These are phyloP conservation scores for Lactifluus echinatus DNA, from an alignment of 768 basidiomycete genomes.

Conservation along the genomic window DNA sequence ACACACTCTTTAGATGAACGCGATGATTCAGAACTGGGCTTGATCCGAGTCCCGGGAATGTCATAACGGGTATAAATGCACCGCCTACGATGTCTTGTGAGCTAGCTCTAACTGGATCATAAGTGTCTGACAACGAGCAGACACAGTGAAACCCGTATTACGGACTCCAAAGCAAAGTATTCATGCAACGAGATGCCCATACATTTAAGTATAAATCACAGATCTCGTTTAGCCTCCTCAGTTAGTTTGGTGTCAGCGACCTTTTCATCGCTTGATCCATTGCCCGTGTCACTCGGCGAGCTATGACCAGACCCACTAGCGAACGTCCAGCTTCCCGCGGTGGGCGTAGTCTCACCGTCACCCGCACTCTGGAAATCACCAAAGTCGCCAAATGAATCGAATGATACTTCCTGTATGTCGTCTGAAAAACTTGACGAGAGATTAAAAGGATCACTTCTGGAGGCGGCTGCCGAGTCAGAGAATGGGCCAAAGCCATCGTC, in stretches of 20 bases:
- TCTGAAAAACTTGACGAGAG: constrained; percentile 45
- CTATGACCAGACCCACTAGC: constrained; percentile 31
- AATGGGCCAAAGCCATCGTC: constrained; percentile 77
- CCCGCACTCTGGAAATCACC: constrained; percentile 64
- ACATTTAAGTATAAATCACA: constrained; percentile 19
- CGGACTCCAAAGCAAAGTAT: not conserved
- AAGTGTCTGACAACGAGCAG: not conserved
- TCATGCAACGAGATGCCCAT: constrained; percentile 2
- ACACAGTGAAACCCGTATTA: not conserved
- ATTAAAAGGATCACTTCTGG: constrained; percentile 46
- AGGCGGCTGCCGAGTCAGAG: constrained; percentile 49
- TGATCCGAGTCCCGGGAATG: not conserved
- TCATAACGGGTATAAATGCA: not conserved
- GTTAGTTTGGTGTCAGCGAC: constrained; percentile 2
- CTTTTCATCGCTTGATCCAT: constrained; percentile 16
- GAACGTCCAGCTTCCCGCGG: constrained; percentile 64
- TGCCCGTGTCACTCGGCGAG: constrained; percentile 12
- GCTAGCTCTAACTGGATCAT: not conserved
- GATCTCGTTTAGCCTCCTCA: constrained; percentile 3
- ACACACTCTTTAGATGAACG: not conserved
- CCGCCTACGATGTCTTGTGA: not conserved
- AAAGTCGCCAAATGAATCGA: constrained; percentile 57
- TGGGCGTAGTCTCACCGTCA: constrained; percentile 49
- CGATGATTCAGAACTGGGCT: no score
- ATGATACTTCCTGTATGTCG: constrained; percentile 56